phyloP scores from a whole-genome alignment of 371 early-diverging fungal genomes.

The Parasitella parasitica region DNA sequence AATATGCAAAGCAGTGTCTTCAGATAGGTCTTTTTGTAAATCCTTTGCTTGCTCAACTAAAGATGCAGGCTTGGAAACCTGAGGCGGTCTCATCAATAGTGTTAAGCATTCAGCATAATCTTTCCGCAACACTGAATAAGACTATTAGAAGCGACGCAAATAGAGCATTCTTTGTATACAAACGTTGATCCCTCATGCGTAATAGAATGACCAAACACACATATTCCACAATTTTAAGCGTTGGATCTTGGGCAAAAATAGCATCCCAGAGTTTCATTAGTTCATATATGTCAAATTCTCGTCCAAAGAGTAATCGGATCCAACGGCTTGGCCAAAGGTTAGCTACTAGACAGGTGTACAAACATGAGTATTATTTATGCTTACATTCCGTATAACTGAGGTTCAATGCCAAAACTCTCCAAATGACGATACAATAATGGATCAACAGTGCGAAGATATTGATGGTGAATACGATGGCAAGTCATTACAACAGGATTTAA shows the following conservation, averaged over 20 bases:
- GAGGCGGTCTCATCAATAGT: slow-evolving; percentile 76
- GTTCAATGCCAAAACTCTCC: slow-evolving; percentile 77
- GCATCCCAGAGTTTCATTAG: slow-evolving; percentile 87
- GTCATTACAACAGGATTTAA: slow-evolving; percentile 73
- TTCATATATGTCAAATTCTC: slow-evolving; percentile 81
- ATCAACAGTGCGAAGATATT: slow-evolving; percentile 70
- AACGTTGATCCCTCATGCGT: slow-evolving; percentile 75
- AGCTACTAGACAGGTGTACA: too few species aligned
- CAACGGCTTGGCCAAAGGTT: slow-evolving; percentile 66
- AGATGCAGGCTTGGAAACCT: slow-evolving; percentile 52
- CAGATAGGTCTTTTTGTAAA: slow-evolving; percentile 52
- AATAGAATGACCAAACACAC: slow-evolving; percentile 76
- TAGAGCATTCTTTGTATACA: slow-evolving; percentile 9
- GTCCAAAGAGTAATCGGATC: slow-evolving; percentile 89
- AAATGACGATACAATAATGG: slow-evolving; percentile 70
- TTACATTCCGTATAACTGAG: slow-evolving; percentile 91
- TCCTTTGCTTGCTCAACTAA: slow-evolving; percentile 69
- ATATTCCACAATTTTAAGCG: slow-evolving; percentile 79
- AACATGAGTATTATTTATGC: slow-evolving; percentile 22
- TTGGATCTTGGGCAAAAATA: slow-evolving; percentile 77
- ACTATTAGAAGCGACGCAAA: not conserved
- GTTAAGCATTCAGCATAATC: slow-evolving; percentile 80
- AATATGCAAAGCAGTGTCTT: slow-evolving; percentile 55
- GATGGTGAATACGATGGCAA: slow-evolving; percentile 72
- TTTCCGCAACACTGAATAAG: slow-evolving; percentile 59